These are phyloP conservation scores for Celoporthe dispersa DNA, from an alignment of 2,329 filamentous ascomycete genomes.

Conservation along the genomic window DNA sequence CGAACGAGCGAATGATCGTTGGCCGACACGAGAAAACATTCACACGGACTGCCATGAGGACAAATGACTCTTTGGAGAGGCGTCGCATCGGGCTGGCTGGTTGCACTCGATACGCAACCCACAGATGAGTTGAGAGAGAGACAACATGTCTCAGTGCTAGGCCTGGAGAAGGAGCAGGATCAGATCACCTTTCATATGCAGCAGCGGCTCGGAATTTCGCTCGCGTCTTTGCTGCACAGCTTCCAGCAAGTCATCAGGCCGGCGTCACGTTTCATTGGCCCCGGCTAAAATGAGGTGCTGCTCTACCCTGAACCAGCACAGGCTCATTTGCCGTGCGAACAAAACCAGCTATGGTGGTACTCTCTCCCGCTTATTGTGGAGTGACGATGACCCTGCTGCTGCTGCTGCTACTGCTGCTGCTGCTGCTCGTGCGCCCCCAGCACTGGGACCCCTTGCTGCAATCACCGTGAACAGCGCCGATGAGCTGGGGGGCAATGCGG, in stretches of 20 bases:
- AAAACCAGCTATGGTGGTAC: too few species aligned
- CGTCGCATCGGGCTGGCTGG: not conserved
- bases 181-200: not conserved
- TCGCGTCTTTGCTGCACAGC: conserved; percentile 24
- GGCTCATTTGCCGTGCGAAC: not conserved
- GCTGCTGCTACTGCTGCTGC: not conserved
- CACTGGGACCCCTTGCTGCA: not conserved
- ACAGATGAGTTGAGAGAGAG: not conserved
- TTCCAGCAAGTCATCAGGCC: conserved; percentile 20
- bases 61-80: not conserved
- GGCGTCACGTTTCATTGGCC: conserved; percentile 21
- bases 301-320: conserved; percentile 5
- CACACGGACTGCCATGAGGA: not conserved
- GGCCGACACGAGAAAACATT: not conserved
- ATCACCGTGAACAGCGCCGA: not conserved
- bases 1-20: not conserved
- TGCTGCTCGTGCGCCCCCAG: not conserved
- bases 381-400: not conserved
- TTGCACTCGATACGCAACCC: not conserved
- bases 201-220: conserved; percentile 13
- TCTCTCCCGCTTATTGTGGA: not conserved
- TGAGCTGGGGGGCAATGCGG: not conserved
- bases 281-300: conserved; percentile 16
- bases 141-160: conserved; percentile 1
- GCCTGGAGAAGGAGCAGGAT: not conserved